A percentile compares a stretch with the other conserved stretches of the same genome.
Conservation (phyloP, 768 basidiomycete species). For the Pilatotrama ljubarskyi region DNA sequence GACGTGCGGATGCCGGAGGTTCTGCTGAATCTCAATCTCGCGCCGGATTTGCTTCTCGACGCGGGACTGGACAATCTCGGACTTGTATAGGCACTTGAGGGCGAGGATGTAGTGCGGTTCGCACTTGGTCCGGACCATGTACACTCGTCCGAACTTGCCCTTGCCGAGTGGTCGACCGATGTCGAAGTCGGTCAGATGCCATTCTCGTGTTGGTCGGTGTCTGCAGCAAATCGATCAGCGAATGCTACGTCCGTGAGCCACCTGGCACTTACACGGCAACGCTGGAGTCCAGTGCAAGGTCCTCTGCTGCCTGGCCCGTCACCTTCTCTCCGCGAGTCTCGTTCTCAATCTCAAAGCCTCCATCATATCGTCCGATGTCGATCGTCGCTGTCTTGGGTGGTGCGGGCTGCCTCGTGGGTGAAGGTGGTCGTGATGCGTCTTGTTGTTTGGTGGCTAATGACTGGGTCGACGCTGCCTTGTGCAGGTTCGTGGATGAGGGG, state of each 20-base stretch:
- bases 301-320: slow-evolving; percentile 74
- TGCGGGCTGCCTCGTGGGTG: slow-evolving; percentile 23
- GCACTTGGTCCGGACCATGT: slow-evolving; percentile 93
- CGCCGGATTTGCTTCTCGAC: slow-evolving; percentile 97
- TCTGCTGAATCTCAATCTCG: slow-evolving; percentile 98
- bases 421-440: slow-evolving; percentile 31
- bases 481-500: slow-evolving; percentile 21
- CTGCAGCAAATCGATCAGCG: slow-evolving; percentile 37
- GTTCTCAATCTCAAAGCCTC: slow-evolving; percentile 91
- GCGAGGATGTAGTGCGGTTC: slow-evolving; percentile 92
- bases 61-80: slow-evolving; percentile 86
- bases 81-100: slow-evolving; percentile 95
- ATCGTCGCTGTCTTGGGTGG: slow-evolving; percentile 33
- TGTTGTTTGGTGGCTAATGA: slow-evolving; percentile 19
- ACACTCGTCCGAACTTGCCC: slow-evolving; percentile 98
- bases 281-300: slow-evolving; percentile 85
- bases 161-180: slow-evolving; percentile 97
- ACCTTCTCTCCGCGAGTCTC: slow-evolving; percentile 76
- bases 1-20: slow-evolving; percentile 93
- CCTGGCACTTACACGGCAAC: slow-evolving; percentile 52
- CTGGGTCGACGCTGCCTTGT: slow-evolving; percentile 23
- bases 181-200: slow-evolving; percentile 85
- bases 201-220: slow-evolving; percentile 74
- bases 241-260: background rate
- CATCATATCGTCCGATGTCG: slow-evolving; percentile 92